These are phyloP conservation scores for Trichophyton schoenleinii DNA, from an alignment of 2,329 filamentous ascomycete species.

Conservation along the genomic window DNA sequence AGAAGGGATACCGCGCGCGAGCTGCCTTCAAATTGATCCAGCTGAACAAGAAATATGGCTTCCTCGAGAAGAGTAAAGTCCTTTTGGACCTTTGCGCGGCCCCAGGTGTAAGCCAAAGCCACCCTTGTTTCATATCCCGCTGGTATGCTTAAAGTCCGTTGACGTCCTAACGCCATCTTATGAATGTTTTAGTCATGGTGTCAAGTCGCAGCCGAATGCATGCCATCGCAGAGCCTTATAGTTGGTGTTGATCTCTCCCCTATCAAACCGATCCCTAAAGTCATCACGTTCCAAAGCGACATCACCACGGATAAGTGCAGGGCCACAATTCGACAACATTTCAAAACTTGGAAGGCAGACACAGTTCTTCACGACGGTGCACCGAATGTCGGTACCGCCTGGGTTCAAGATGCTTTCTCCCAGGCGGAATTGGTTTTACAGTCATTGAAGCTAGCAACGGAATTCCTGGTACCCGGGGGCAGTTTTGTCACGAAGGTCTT, in stretches of 20 bases:
- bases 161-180: slow-evolving; percentile 13
- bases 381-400: slow-evolving; percentile 93
- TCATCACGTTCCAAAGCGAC: slow-evolving; percentile 93
- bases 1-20: slow-evolving; percentile 91
- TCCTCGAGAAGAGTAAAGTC: slow-evolving; percentile 92
- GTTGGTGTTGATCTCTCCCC: slow-evolving; percentile 87
- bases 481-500: slow-evolving; percentile 98
- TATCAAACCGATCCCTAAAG: slow-evolving; percentile 88
- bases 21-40: slow-evolving; percentile 97
- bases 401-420: slow-evolving; percentile 96
- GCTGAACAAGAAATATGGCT: slow-evolving; percentile 97
- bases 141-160: slow-evolving; percentile 11
- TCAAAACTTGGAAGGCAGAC: slow-evolving; percentile 95
- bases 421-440: slow-evolving; percentile 88
- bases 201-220: slow-evolving; percentile 89
- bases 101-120: slow-evolving; percentile 55
- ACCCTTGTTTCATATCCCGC: not conserved
- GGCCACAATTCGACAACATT: slow-evolving; percentile 71
- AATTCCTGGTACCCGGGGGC: slow-evolving; percentile 79
- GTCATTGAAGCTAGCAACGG: slow-evolving; percentile 82
- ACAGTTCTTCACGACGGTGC: slow-evolving; percentile 93
- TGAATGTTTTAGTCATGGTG: slow-evolving; percentile 60
- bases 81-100: slow-evolving; percentile 94
- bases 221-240: slow-evolving; percentile 82
- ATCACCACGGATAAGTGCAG: slow-evolving; percentile 96